A percentile compares a stretch with the other conserved stretches of the same genome.
Evolutionary conservation across 805 yeast genomes (phyloP).

Genomic region (Diddensiella caesifluorescens): DNA sequence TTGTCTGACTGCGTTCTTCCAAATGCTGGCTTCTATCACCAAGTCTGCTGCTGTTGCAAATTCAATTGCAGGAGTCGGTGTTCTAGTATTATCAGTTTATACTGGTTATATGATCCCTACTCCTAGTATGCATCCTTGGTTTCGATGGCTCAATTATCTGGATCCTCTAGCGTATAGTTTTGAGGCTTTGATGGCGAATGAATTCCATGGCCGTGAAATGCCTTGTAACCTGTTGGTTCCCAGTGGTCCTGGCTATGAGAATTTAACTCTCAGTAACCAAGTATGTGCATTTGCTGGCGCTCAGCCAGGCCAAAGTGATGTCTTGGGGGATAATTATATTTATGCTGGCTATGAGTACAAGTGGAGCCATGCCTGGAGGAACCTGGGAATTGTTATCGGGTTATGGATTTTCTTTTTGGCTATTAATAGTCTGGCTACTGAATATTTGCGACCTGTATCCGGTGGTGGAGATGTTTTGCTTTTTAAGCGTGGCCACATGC

Average conservation of each 20-base stretch:
- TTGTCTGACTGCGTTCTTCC: slow-evolving; percentile 48
- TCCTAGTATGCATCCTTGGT: slow-evolving; percentile 64
- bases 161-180: slow-evolving; percentile 17
- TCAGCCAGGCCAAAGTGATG: slow-evolving; percentile 44
- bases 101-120: slow-evolving; percentile 61
- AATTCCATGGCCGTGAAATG: slow-evolving; percentile 54
- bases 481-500: slow-evolving; percentile 35
- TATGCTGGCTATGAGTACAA: slow-evolving; percentile 44
- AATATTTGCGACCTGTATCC: slow-evolving; percentile 30
- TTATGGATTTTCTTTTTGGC: slow-evolving; percentile 39
- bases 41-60: slow-evolving; percentile 52
- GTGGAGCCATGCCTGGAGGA: slow-evolving; percentile 70
- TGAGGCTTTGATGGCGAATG: slow-evolving; percentile 29
- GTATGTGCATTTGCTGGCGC: slow-evolving; percentile 64
- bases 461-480: slow-evolving; percentile 31
- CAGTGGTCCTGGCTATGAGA: slow-evolving; percentile 48
- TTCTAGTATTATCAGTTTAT: slow-evolving; percentile 46
- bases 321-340: slow-evolving; percentile 58
- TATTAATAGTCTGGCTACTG: slow-evolving; percentile 31
- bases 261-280: slow-evolving; percentile 35
- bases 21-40: slow-evolving; percentile 46
- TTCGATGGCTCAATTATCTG: slow-evolving; percentile 50
- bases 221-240: slow-evolving; percentile 56
- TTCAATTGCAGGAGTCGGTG: slow-evolving; percentile 51
- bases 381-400: slow-evolving; percentile 61